Base-by-base conservation (phyloP, 108 stramenopile genomes). In the Aureococcus anophagefferens region DNA sequence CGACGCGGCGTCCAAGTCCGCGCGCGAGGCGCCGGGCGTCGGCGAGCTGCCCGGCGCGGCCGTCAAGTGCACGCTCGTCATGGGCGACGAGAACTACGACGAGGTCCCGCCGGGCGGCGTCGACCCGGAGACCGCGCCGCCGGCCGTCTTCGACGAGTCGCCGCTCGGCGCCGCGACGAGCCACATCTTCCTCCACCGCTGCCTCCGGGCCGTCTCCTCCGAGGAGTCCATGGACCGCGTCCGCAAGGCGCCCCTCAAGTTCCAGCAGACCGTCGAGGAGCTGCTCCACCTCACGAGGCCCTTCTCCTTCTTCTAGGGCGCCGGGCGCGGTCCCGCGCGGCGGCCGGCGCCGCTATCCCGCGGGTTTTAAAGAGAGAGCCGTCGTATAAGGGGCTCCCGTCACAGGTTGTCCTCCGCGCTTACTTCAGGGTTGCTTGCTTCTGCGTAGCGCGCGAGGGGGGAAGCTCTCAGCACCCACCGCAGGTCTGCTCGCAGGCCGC, bases 191-290 rank as follows among this genome's bases (percentile, higher is more conserved):
- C 51, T 59, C 51, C 21, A 1, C 21, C 51, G 51, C 7, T 1
- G 7, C 51, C 21, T 28, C 21, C 21, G 25, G 51, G 7, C 51
- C 51, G 51, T 59, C 51, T 18, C 51, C 21, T 25, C 21, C 51
- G 51, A 16, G 21, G 14, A 16, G 51, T 3, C 51, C 3, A 25
- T 59, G 7, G 21, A 25, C 51, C 51, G 51, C 51, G 25, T 59
- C 51, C 7, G 25, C 51, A 11, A 18, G 51, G 14, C 51, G 21
- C 51, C 51, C 21, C 51, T 59, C 51, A 16, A 4, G 21, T 59
- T 59, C 51, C 51, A 59, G 51, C 51, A 59, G 51, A 28, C 51
- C 51, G 51, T 59, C 51, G 51, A 59, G 51, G 51, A 59, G 25
- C 51, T 59, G 21, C 51, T 59, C 21, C 51, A 25, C 14, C 51